Conservation (phyloP, 805 yeast genomes). For the Yarrowia keelungensis region DNA sequence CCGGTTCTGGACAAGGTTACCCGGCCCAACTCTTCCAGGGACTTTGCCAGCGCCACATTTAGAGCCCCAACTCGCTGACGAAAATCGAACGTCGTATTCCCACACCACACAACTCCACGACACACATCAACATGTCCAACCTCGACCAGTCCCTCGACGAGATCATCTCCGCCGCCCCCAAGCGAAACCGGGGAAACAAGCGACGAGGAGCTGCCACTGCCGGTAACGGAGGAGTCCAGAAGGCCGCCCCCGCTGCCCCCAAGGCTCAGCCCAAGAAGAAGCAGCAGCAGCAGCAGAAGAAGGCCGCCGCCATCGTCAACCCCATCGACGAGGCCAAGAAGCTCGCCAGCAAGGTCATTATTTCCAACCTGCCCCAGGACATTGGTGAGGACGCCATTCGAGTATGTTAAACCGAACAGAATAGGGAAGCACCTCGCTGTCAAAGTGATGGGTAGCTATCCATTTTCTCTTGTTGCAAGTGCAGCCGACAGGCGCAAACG, state of each 20-base stretch:
- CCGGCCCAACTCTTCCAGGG: conserved; percentile 3
- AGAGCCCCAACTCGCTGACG: conserved; percentile 10
- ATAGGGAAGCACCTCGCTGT: not conserved
- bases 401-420: conserved; percentile 29
- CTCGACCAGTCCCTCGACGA: conserved; percentile 95
- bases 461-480: not conserved
- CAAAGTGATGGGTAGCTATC: not conserved
- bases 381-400: conserved; percentile 45
- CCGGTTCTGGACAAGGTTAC: not conserved
- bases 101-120: conserved; percentile 5
- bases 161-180: conserved; percentile 71
- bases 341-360: conserved; percentile 76
- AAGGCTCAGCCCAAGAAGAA: conserved; percentile 40
- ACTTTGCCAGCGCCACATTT: conserved; percentile 24
- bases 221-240: conserved; percentile 46
- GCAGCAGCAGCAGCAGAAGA: conserved; percentile 42
- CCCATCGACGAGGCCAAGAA: conserved; percentile 53
- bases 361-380: conserved; percentile 64
- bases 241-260: conserved; percentile 42
- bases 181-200: conserved; percentile 44
- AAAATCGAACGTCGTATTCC: conserved; percentile 30
- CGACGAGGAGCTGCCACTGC: conserved; percentile 40
- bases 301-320: conserved; percentile 43
- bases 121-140: conserved; percentile 51
- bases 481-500: not conserved